A percentile compares a stretch with the other conserved stretches of the same genome.
These are phyloP conservation scores for Aspergillus novoparasiticus DNA, from an alignment of 2,329 filamentous ascomycete species.

Conservation along the genomic window DNA sequence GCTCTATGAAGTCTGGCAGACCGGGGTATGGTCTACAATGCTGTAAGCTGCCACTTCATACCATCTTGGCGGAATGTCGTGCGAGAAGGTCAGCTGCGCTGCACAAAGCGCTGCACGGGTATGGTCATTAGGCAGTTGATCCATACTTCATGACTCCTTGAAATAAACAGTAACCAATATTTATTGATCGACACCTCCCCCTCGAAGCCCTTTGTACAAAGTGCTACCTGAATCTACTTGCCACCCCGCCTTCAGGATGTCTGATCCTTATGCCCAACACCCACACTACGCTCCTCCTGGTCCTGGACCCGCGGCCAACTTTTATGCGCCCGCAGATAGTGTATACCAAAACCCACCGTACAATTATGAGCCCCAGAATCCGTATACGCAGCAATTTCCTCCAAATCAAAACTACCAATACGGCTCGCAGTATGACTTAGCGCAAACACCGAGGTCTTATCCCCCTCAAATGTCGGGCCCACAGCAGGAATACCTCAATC, in stretches of 20 bases:
- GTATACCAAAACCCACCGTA: conserved; percentile 25
- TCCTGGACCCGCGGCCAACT: conserved; percentile 20
- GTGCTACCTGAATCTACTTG: not conserved
- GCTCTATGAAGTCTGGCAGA: not conserved
- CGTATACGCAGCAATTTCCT: conserved; percentile 13
- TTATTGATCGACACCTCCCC: not conserved
- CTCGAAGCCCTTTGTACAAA: not conserved
- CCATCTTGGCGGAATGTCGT: not conserved
- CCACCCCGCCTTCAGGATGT: conserved; percentile 43
- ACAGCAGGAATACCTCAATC: conserved; percentile 8
- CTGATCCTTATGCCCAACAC: conserved; percentile 54
- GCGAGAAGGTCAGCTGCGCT: conserved; percentile 1
- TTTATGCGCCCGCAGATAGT: conserved; percentile 28
- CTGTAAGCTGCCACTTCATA: not conserved
- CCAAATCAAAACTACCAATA: conserved; percentile 12
- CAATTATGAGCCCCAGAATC: conserved; percentile 29
- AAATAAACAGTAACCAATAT: not conserved
- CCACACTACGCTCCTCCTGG: conserved; percentile 28
- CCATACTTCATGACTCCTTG: not conserved
- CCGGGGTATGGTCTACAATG: not conserved
- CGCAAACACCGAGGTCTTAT: conserved; percentile 8
- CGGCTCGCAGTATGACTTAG: conserved; percentile 14
- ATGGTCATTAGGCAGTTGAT: not conserved
- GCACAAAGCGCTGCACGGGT: not conserved
- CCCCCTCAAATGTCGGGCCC: conserved; percentile 12